phyloP scores from a whole-genome alignment of 768 basidiomycete genomes.

The Strobilomyces dryophilus region DNA sequence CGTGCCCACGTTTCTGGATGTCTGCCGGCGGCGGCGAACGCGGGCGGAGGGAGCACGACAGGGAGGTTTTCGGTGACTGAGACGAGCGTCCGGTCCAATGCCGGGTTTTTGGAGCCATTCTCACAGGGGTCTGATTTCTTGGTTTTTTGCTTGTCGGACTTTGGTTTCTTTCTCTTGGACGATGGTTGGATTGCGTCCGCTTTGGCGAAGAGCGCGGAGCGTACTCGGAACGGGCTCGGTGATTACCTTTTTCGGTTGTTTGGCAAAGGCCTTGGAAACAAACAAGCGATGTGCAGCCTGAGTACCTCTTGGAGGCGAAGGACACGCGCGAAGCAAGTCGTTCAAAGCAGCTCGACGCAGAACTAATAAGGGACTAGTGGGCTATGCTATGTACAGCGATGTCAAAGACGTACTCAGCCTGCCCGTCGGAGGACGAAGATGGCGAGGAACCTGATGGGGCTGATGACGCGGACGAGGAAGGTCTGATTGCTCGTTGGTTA shows the following conservation, averaged over 20 bases:
- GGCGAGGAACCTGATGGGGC: too few species aligned
- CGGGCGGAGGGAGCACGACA: conserved; percentile 67
- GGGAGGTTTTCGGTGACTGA: conserved; percentile 49
- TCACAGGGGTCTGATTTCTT: conserved; percentile 29
- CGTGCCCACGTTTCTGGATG: conserved; percentile 51
- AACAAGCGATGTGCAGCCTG: too few species aligned
- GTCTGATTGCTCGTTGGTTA: too few species aligned
- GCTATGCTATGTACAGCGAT: too few species aligned
- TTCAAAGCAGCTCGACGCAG: too few species aligned
- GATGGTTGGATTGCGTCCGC: conserved; percentile 55
- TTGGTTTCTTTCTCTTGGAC: conserved; percentile 35
- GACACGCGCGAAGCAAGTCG: too few species aligned
- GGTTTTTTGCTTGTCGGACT: conserved; percentile 9
- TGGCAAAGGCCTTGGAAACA: conserved; percentile 15
- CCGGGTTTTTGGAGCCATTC: conserved; percentile 16
- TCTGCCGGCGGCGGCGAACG: conserved; percentile 43
- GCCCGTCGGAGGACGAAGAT: too few species aligned
- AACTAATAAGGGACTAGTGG: too few species aligned
- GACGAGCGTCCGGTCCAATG: conserved; percentile 48
- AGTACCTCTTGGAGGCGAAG: too few species aligned
- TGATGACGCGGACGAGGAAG: too few species aligned
- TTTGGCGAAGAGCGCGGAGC: conserved; percentile 55
- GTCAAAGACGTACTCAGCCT: too few species aligned
- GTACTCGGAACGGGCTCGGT: too few species aligned
- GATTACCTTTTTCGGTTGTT: conserved; percentile 2